A percentile compares a stretch with the other conserved stretches of the same genome.
Conservation (phyloP, 805 yeast genomes). For the Nakazawaea laoshanensis region DNA sequence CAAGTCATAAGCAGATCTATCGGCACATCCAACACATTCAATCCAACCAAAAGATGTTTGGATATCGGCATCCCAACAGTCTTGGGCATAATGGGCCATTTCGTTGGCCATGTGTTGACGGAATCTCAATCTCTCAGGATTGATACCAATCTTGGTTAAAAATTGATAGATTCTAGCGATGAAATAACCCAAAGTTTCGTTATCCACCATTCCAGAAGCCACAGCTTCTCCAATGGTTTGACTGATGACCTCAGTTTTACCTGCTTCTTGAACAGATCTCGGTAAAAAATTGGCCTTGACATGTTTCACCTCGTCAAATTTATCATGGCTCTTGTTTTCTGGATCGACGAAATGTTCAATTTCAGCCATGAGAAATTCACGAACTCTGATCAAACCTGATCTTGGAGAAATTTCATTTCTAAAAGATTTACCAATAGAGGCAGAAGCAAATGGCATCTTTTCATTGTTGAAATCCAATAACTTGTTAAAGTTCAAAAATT, state of each 20-base stretch:
- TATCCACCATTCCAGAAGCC: slow-evolving; percentile 77
- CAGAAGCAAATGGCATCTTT: slow-evolving; percentile 99
- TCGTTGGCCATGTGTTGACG: slow-evolving; percentile 98
- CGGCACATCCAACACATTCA: slow-evolving; percentile 99
- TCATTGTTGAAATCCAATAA: slow-evolving; percentile 90
- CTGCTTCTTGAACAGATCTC: slow-evolving; percentile 79
- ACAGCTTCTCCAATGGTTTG: slow-evolving; percentile 90
- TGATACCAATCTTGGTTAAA: slow-evolving; percentile 84
- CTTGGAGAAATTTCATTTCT: slow-evolving; percentile 99
- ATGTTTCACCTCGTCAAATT: slow-evolving; percentile 70
- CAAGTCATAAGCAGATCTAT: slow-evolving; percentile 95
- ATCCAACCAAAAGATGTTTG: slow-evolving; percentile 97
- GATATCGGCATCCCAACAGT: slow-evolving; percentile 99
- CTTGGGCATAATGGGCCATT: slow-evolving; percentile 99
- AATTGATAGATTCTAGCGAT: slow-evolving; percentile 87
- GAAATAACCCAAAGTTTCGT: slow-evolving; percentile 95
- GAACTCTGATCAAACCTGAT: slow-evolving; percentile 93
- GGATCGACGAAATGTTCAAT: slow-evolving; percentile 99
- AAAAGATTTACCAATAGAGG: slow-evolving; percentile 96
- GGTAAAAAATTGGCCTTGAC: slow-evolving; percentile 73
- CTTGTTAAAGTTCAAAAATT: slow-evolving; percentile 90
- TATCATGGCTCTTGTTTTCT: slow-evolving; percentile 69
- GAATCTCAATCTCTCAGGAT: slow-evolving; percentile 76
- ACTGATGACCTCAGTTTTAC: slow-evolving; percentile 59
- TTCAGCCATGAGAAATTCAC: slow-evolving; percentile 99